These are phyloP conservation scores for Furcasterigmium furcatum DNA, from an alignment of 2,329 filamentous ascomycete genomes.

Conservation along the genomic window DNA sequence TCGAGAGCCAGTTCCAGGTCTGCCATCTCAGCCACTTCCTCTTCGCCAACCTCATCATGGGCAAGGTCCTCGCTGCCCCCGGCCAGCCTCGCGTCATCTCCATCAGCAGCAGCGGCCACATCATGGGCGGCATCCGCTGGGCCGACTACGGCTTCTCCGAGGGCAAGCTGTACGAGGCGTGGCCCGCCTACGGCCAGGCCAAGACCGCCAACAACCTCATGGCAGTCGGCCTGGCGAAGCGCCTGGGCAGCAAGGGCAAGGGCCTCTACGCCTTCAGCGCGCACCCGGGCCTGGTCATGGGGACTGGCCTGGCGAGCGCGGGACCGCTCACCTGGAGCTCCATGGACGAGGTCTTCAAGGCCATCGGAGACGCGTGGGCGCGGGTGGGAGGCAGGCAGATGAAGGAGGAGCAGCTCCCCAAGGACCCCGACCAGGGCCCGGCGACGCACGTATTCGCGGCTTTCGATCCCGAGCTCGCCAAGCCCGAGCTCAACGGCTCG, in stretches of 20 bases:
- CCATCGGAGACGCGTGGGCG: conserved; percentile 19
- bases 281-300: conserved; percentile 24
- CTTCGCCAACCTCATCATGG: conserved; percentile 32
- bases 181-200: conserved; percentile 21
- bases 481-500: conserved; percentile 16
- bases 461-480: conserved; percentile 18
- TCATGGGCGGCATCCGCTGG: conserved; percentile 35
- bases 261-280: conserved; percentile 25
- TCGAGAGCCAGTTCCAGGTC: conserved; percentile 32
- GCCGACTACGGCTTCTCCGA: conserved; percentile 38
- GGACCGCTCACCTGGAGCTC: not conserved
- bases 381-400: conserved; percentile 14
- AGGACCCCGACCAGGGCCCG: conserved; percentile 23
- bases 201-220: conserved; percentile 27
- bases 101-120: conserved; percentile 40
- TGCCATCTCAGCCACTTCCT: conserved; percentile 36
- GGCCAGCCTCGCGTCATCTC: conserved; percentile 32
- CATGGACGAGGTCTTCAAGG: not conserved
- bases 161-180: conserved; percentile 15
- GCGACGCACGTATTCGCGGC: conserved; percentile 27
- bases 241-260: conserved; percentile 19
- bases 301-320: conserved; percentile 8
- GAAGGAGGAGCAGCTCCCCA: conserved; percentile 11
- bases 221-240: conserved; percentile 23
- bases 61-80: conserved; percentile 20